Conservation (phyloP, 208 protist genomes). For the Trypanosoma melophagium region DNA sequence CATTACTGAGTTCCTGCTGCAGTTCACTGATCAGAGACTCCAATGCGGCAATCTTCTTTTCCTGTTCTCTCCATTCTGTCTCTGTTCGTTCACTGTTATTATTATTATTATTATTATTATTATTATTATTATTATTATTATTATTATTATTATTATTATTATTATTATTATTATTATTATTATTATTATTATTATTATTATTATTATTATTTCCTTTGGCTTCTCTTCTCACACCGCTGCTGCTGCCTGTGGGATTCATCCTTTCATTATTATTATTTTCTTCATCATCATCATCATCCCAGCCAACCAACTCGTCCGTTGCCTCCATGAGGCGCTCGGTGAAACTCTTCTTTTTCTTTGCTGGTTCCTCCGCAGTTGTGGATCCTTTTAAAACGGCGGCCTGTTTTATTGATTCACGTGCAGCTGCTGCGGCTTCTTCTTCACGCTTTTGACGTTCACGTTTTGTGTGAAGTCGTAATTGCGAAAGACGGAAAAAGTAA, state of each 20-base stretch:
- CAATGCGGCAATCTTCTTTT: slow-evolving; percentile 36
- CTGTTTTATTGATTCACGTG: background rate
- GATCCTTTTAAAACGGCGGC: too few species aligned
- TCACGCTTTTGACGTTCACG: slow-evolving; percentile 24
- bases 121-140: background rate
- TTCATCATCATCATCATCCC: slow-evolving; percentile 10
- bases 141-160: background rate
- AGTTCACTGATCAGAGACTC: slow-evolving; percentile 61
- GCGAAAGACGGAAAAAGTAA: slow-evolving; percentile 83
- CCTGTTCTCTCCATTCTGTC: slow-evolving; percentile 13
- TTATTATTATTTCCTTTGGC: too few species aligned
- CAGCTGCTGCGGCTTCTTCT: background rate
- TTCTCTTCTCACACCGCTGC: background rate
- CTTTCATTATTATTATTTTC: background rate
- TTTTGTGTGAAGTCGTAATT: slow-evolving; percentile 52
- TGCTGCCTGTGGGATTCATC: background rate
- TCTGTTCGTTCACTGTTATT: background rate
- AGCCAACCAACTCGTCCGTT: slow-evolving; percentile 23
- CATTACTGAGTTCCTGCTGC: slow-evolving; percentile 52
- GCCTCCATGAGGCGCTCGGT: slow-evolving; percentile 21
- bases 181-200: too few species aligned
- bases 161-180: too few species aligned
- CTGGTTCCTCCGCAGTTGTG: background rate
- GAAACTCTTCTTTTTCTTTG: slow-evolving; percentile 10
- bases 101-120: background rate